Conservation (phyloP, 305 asterid genomes). For the Fraxinus latifolia region DNA sequence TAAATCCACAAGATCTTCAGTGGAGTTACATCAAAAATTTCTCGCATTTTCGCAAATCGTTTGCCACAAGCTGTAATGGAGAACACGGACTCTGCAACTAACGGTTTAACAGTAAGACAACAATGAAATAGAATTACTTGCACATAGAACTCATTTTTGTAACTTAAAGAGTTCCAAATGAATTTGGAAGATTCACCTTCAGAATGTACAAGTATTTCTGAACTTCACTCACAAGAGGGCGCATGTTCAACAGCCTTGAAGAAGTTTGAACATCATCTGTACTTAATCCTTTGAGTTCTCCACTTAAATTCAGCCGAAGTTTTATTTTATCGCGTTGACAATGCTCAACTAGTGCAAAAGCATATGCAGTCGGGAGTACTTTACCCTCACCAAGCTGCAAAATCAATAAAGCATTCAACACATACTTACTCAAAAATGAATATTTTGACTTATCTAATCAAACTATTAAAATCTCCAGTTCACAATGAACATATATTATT, state of each 20-base stretch:
- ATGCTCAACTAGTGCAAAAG: conserved; percentile 89
- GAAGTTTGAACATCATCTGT: conserved; percentile 50
- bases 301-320: conserved; percentile 69
- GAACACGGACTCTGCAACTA: background rate
- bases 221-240: conserved; percentile 49
- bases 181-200: conserved; percentile 51
- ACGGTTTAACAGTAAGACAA: conserved; percentile 17
- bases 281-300: conserved; percentile 56
- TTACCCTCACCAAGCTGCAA: conserved; percentile 69
- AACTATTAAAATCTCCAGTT: background rate
- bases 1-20: background rate
- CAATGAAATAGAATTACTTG: conserved; percentile 1
- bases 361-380: conserved; percentile 65
- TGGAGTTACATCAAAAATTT: background rate
- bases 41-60: background rate
- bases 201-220: conserved; percentile 34
- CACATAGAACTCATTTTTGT: background rate
- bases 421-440: background rate
- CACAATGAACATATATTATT: conserved; percentile 9
- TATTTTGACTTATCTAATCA: background rate
- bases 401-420: background rate
- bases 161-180: conserved; percentile 1
- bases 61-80: background rate
- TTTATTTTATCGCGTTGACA: conserved; percentile 66
- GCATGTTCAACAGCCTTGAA: conserved; percentile 64